Percentiles rank a stretch among this genome's conserved stretches.
Conservation (phyloP, 257 asterid species). For the Lycium ferocissimum region DNA sequence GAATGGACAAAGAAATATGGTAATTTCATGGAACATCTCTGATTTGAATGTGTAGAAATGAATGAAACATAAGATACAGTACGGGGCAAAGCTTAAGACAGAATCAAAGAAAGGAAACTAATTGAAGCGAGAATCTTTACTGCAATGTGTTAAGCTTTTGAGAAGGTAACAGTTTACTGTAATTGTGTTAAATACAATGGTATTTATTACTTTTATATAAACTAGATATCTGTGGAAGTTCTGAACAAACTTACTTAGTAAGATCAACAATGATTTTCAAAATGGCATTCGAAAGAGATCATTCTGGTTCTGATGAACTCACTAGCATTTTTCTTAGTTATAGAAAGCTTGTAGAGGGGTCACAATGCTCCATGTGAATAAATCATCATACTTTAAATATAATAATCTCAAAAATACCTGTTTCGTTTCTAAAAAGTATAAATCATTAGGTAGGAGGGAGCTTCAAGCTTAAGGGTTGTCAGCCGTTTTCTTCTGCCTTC, state of each 20-base stretch:
- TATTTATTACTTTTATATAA: not conserved
- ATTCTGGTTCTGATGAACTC: not conserved
- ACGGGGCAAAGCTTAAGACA: not conserved
- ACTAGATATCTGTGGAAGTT: slow-evolving; percentile 16
- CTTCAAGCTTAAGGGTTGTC: slow-evolving; percentile 9
- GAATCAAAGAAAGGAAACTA: not conserved
- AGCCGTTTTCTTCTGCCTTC: slow-evolving; percentile 3
- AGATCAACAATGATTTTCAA: not conserved
- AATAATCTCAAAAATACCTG: not conserved
- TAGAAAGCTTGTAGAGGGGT: slow-evolving; percentile 5
- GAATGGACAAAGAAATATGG: not conserved
- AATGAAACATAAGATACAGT: slow-evolving; percentile 7
- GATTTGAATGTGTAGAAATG: slow-evolving; percentile 5
- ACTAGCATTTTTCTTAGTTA: slow-evolving; percentile 1
- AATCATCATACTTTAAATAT: not conserved
- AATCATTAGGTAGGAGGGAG: slow-evolving; percentile 6
- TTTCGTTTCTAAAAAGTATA: not conserved
- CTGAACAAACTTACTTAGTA: not conserved
- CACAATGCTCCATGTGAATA: not conserved
- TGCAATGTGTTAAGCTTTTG: not conserved
- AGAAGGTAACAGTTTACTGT: slow-evolving; percentile 13
- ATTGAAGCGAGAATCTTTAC: not conserved
- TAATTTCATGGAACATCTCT: slow-evolving; percentile 18
- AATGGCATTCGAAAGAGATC: not conserved
- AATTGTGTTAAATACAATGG: not conserved